Evolutionary conservation across 2,329 filamentous ascomycete species (phyloP).

Genomic region (Alternaria burnsii): DNA sequence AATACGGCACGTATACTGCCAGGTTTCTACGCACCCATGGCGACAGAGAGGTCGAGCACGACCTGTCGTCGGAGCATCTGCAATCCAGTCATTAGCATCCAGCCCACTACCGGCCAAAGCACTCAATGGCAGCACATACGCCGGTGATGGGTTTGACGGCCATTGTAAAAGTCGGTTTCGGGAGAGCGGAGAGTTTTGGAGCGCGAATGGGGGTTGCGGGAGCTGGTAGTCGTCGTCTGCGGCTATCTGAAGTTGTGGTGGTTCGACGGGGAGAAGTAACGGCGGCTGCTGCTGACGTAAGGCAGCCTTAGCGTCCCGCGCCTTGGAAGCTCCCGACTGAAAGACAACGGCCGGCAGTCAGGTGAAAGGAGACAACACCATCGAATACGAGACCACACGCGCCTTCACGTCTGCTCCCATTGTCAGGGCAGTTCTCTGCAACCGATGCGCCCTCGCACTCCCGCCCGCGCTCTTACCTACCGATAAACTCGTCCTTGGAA

Average conservation of each 20-base stretch:
- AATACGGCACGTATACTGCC: background rate
- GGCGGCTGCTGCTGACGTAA: slow-evolving; percentile 18
- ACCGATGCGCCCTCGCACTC: slow-evolving; percentile 16
- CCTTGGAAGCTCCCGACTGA: slow-evolving; percentile 27
- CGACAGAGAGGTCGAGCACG: slow-evolving; percentile 72
- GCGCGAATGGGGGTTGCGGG: slow-evolving; percentile 37
- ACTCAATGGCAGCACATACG: slow-evolving; percentile 54
- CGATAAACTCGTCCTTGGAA: slow-evolving; percentile 3
- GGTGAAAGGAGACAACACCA: slow-evolving; percentile 25
- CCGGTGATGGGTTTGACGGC: slow-evolving; percentile 61
- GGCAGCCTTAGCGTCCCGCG: slow-evolving; percentile 23
- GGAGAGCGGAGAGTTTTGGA: slow-evolving; percentile 41
- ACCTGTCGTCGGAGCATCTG: slow-evolving; percentile 73
- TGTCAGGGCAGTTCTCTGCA: slow-evolving; percentile 6
- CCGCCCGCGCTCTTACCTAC: slow-evolving; percentile 21
- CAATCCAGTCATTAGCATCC: slow-evolving; percentile 38
- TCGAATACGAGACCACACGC: slow-evolving; percentile 15
- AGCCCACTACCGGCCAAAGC: slow-evolving; percentile 18
- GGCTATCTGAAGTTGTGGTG: slow-evolving; percentile 42
- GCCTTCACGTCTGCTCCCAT: slow-evolving; percentile 15
- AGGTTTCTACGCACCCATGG: slow-evolving; percentile 63
- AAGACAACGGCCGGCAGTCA: slow-evolving; percentile 19
- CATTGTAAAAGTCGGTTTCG: slow-evolving; percentile 45
- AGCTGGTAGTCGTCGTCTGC: slow-evolving; percentile 39
- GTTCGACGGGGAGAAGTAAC: slow-evolving; percentile 31